These are phyloP conservation scores for Lanzia echinophila DNA, from an alignment of 2,329 filamentous ascomycete species.

Conservation along the genomic window DNA sequence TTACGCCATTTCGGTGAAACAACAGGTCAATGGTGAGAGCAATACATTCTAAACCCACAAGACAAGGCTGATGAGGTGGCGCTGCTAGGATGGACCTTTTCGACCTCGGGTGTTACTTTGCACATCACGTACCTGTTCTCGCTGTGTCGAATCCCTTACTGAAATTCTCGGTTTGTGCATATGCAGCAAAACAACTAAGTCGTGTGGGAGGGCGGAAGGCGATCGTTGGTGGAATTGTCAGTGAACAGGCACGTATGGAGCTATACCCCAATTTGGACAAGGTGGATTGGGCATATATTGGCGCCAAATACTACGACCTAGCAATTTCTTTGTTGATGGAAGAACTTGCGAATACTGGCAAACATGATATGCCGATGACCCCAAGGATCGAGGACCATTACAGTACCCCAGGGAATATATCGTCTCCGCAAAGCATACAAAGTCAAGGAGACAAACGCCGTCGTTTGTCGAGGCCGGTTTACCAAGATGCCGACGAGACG, in stretches of 20 bases:
- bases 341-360: conserved; percentile 29
- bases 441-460: conserved; percentile 33
- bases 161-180: conserved; percentile 50
- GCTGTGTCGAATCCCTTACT: conserved; percentile 43
- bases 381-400: conserved; percentile 30
- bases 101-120: conserved; percentile 52
- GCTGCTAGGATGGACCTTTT: conserved; percentile 45
- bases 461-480: conserved; percentile 35
- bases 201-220: conserved; percentile 47
- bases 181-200: conserved; percentile 54
- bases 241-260: conserved; percentile 45
- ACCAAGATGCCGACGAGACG: conserved; percentile 48
- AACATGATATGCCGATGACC: conserved; percentile 19
- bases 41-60: neutral
- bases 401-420: conserved; percentile 20
- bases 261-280: conserved; percentile 39
- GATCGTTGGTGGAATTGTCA: conserved; percentile 40
- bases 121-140: conserved; percentile 51
- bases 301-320: conserved; percentile 53
- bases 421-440: conserved; percentile 22
- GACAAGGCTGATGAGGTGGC: conserved; percentile 4
- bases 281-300: conserved; percentile 53
- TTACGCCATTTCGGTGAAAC: conserved; percentile 54
- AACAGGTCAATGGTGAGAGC: conserved; percentile 48
- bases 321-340: conserved; percentile 45